Base-by-base conservation (phyloP, 371 early-diverging fungal species). In the Apophysomyces ossiformis region DNA sequence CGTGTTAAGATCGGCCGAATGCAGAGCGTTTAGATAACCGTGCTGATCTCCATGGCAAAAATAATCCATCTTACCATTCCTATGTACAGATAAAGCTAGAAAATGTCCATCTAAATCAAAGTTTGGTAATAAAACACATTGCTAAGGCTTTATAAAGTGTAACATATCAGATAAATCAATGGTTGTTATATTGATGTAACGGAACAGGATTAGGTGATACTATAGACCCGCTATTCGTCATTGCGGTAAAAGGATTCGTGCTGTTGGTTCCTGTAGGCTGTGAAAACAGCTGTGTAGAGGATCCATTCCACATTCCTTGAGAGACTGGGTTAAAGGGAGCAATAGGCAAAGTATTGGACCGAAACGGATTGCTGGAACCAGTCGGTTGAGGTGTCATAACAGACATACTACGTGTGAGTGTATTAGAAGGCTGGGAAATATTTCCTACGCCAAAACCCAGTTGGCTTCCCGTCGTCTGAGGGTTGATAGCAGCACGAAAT, bases 341-440 rank as follows among this genome's bases (percentile, higher is more conserved):
- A 57, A 36, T 16, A 32, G 65, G 65, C 50, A 59, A 21, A 4
- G 65, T 65, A 35, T 56, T 66, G 13, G 50, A 47, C 18, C 67
- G 50, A 38, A 66, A 66, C 39, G 67, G 67, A 56, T 66, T 66
- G 15, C 61, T 50, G 36, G 35, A 38, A 44, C 21, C 21, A 18
- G 18, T 11, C 8, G 21, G 8, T 4, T 16, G 54, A 21, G 16
- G 9, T 26, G 54, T 21, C 21, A 26, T 9, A 21, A 50, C 21
- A 50, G 54, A 50, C 54, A 50, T 21, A 26, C 35, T 50, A 26
- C 21, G 54, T 50, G 54, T 21, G 54, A 50, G 54, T 21, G 54
- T 18, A 50, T 50, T 50, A 4, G 21, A 21, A 7, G 54, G 54
- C 9, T 50, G 54, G 5, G 41, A 41, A 4, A 41, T 13, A 41